Evolutionary conservation across 305 asterid species (phyloP).

Genomic region (Solanum aculeatissimum): DNA sequence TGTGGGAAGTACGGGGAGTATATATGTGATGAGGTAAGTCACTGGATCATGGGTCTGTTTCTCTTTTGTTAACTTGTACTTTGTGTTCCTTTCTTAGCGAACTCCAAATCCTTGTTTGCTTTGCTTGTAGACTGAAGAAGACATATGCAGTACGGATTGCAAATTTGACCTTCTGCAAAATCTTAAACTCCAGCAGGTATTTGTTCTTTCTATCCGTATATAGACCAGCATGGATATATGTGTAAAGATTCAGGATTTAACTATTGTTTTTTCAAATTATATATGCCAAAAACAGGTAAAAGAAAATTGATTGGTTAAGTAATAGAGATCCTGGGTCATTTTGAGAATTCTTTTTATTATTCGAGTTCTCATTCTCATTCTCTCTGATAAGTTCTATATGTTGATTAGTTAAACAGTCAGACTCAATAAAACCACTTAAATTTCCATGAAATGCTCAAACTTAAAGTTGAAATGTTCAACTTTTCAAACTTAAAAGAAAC

Average conservation of each 20-base stretch:
- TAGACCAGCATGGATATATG: background rate
- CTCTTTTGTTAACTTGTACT: background rate
- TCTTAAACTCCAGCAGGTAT: conserved; percentile 38
- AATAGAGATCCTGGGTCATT: background rate
- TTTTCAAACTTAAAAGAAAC: background rate
- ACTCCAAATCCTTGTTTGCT: conserved; percentile 1
- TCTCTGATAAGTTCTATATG: background rate
- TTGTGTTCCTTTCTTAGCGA: background rate
- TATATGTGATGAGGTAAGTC: conserved; percentile 67
- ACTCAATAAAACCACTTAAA: background rate
- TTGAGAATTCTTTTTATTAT: background rate
- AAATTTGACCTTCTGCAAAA: conserved; percentile 50
- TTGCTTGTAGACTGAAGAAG: conserved; percentile 55
- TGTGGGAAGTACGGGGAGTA: conserved; percentile 88
- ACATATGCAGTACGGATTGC: conserved; percentile 79
- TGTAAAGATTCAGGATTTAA: background rate
- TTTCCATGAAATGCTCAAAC: background rate
- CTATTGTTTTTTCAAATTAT: background rate
- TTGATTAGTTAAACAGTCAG: background rate
- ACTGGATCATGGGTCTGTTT: background rate
- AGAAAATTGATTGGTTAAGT: background rate
- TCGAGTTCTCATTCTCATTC: background rate
- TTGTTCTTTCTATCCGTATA: background rate
- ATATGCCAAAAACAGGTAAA: background rate
- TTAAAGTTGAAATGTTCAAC: background rate